A percentile compares a stretch with the other conserved stretches of the same genome.
Conservation (phyloP, 208 protist genomes). For the Leishmania tropica region DNA sequence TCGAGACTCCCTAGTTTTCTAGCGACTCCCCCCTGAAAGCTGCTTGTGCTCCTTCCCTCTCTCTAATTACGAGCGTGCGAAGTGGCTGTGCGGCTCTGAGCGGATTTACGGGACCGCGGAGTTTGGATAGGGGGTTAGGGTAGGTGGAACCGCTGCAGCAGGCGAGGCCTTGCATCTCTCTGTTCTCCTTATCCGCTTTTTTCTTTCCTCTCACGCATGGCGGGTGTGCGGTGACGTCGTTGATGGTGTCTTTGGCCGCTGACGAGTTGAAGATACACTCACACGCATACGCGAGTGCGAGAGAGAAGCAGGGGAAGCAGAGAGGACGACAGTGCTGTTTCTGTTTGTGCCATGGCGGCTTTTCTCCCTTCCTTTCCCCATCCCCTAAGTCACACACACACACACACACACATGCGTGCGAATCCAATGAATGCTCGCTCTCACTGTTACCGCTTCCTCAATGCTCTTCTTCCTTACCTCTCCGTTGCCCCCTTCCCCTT, state of each 20-base stretch:
- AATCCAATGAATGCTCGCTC: conserved; percentile 11
- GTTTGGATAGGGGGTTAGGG: background rate
- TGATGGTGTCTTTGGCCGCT: background rate
- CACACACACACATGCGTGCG: background rate
- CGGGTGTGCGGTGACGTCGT: background rate
- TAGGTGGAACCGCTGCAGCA: background rate
- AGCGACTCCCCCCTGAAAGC: background rate
- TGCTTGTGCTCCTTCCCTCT: background rate
- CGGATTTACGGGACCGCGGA: background rate
- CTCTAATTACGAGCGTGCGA: no score
- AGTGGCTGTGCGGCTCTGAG: background rate
- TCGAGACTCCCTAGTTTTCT: background rate
- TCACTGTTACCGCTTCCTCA: conserved; percentile 1
- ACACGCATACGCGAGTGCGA: background rate
- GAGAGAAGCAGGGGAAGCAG: background rate
- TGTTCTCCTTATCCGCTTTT: conserved; percentile 4
- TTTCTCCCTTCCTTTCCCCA: no score
- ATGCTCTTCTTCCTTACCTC: background rate
- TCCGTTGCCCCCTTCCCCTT: background rate
- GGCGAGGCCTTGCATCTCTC: background rate
- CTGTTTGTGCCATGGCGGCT: background rate
- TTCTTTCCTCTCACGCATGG: background rate
- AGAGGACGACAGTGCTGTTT: background rate
- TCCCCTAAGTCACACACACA: background rate
- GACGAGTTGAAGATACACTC: no score